Evolutionary conservation across 345 rosid species (phyloP).

Genomic region (Salix exigua): DNA sequence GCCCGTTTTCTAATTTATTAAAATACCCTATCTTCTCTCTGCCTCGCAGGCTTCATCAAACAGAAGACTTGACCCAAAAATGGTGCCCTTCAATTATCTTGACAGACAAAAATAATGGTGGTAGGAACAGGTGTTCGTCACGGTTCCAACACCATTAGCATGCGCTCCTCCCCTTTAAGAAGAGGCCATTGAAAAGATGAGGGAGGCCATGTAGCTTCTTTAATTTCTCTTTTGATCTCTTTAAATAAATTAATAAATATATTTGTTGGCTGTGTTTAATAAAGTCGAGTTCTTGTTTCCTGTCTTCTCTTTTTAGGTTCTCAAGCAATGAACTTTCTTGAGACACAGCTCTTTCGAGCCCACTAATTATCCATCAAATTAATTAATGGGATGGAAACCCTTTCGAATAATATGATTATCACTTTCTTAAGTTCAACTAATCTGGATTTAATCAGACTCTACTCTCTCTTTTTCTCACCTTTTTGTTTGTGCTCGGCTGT

Average conservation of each 20-base stretch:
- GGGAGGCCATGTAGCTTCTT: not conserved
- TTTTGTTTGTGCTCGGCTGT: not conserved
- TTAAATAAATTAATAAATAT: not conserved
- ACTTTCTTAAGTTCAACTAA: slow-evolving; percentile 27
- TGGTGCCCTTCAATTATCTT: no score
- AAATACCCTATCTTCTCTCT: no score
- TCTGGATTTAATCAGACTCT: no score
- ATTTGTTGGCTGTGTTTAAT: not conserved
- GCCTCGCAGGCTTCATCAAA: no score
- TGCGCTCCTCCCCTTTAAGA: slow-evolving; percentile 16
- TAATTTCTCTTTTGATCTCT: not conserved
- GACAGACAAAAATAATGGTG: not conserved
- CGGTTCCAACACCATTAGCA: slow-evolving; percentile 18
- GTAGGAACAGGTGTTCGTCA: slow-evolving; percentile 14
- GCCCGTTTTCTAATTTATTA: no score
- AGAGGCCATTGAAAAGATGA: not conserved
- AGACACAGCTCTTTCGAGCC: no score
- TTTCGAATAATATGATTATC: slow-evolving; percentile 14
- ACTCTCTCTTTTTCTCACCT: not conserved
- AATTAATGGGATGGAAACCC: not conserved
- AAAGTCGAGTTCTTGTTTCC: slow-evolving; percentile 6
- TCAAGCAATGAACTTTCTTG: not conserved
- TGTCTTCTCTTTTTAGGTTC: not conserved
- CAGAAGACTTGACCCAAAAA: no score
- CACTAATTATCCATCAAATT: not conserved